These are phyloP conservation scores for Phytopythium chamaehyphon DNA, from an alignment of 352 stramenopile genomes.

Conservation along the genomic window DNA sequence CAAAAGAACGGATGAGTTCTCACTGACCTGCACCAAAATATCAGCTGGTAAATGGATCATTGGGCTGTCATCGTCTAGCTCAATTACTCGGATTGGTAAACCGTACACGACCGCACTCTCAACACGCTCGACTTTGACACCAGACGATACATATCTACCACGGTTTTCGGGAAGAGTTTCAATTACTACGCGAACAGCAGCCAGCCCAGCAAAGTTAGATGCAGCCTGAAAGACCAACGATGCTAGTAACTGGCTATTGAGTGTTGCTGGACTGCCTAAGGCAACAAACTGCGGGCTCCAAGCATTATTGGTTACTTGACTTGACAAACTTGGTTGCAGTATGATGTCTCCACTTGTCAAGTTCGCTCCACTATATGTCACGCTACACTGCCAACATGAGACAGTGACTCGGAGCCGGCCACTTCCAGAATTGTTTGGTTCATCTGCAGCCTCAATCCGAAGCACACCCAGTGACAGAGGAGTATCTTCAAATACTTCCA, in stretches of 20 bases:
- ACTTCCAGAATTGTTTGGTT: slow-evolving; percentile 14
- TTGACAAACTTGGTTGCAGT: not conserved
- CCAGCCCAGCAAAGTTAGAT: slow-evolving; percentile 22
- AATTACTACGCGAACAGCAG: too few relatives aligned
- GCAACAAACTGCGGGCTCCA: slow-evolving; percentile 17
- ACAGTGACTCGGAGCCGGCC: slow-evolving; percentile 28
- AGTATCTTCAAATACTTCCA: slow-evolving; percentile 38
- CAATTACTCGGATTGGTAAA: slow-evolving; percentile 28
- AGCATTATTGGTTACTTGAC: slow-evolving; percentile 1
- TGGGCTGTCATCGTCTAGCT: slow-evolving; percentile 29
- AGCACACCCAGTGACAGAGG: slow-evolving; percentile 10
- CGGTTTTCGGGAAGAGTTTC: too few relatives aligned
- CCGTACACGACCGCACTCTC: slow-evolving; percentile 16
- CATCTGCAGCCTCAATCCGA: slow-evolving; percentile 16
- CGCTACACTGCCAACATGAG: slow-evolving; percentile 32
- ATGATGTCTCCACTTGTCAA: not conserved
- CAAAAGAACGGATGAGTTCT: slow-evolving; percentile 33
- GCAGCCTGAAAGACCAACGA: slow-evolving; percentile 30
- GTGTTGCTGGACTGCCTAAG: slow-evolving; percentile 18
- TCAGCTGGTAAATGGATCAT: slow-evolving; percentile 32
- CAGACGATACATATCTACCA: too few relatives aligned
- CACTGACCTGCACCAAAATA: slow-evolving; percentile 33
- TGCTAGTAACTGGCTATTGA: slow-evolving; percentile 35
- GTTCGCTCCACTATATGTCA: slow-evolving; percentile 5
- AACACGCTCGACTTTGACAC: too few relatives aligned